Conservation (phyloP, 2,329 filamentous ascomycete species). For the Bisporella sp. region DNA sequence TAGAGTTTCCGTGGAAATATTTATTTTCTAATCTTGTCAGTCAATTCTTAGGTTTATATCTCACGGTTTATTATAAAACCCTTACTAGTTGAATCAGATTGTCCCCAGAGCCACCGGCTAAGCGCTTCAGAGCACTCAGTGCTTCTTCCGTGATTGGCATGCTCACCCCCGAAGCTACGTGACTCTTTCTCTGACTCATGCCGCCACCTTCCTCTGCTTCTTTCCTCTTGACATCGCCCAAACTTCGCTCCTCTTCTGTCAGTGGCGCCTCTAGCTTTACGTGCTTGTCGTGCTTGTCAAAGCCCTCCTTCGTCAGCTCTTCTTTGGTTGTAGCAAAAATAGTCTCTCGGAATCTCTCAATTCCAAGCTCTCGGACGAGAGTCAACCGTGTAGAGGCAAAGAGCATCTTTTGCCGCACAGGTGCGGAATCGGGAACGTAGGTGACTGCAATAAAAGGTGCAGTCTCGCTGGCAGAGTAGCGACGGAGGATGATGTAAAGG, state of each 20-base stretch:
- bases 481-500: conserved; percentile 69
- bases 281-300: conserved; percentile 67
- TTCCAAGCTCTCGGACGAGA: conserved; percentile 67
- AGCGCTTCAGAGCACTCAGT: conserved; percentile 51
- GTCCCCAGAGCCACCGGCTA: conserved; percentile 43
- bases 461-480: conserved; percentile 45
- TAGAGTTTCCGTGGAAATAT: conserved; percentile 61
- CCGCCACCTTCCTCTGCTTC: conserved; percentile 69
- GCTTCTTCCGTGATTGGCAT: conserved; percentile 53
- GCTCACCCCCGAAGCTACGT: conserved; percentile 37
- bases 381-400: conserved; percentile 74
- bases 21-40: conserved; percentile 53
- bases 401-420: conserved; percentile 80
- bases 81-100: conserved; percentile 59
- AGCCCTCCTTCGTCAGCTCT: conserved; percentile 64
- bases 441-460: conserved; percentile 59
- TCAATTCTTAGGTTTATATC: background rate
- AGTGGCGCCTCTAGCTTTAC: conserved; percentile 58
- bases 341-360: conserved; percentile 71
- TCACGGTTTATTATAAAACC: conserved; percentile 5
- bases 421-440: conserved; percentile 72
- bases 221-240: conserved; percentile 66
- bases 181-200: conserved; percentile 48
- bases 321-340: conserved; percentile 64
- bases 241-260: conserved; percentile 68